Evolutionary conservation across 306 rosid species (phyloP).

Genomic region (Neltuma alba): DNA sequence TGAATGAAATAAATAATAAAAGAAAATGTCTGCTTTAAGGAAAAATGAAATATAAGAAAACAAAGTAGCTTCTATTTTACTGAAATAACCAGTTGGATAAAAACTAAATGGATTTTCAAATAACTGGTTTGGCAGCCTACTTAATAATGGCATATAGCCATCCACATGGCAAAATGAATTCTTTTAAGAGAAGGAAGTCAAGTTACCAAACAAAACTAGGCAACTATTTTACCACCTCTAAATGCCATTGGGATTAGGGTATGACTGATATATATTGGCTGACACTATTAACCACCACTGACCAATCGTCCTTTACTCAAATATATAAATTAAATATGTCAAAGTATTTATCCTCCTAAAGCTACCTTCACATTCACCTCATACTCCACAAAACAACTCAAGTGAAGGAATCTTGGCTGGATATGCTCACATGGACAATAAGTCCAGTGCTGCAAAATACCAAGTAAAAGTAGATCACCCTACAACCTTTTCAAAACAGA

Average conservation of each 20-base stretch:
- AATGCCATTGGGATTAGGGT: not conserved
- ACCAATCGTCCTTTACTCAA: not conserved
- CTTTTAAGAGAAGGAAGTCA: not conserved
- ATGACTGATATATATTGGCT: not conserved
- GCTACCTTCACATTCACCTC: no score
- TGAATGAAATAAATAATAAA: not conserved
- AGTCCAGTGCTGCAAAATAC: not conserved
- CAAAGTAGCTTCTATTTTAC: constrained; percentile 10
- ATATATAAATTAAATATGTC: not conserved
- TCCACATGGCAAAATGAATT: not conserved
- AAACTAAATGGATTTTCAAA: constrained; percentile 7
- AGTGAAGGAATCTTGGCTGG: not conserved
- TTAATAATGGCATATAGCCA: not conserved
- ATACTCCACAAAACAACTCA: not conserved
- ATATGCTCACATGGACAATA: not conserved
- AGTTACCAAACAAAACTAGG: not conserved
- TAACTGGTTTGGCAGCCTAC: not conserved
- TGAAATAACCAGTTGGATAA: not conserved
- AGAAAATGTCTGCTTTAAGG: not conserved
- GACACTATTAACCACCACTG: not conserved
- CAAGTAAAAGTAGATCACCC: not conserved
- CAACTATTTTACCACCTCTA: not conserved
- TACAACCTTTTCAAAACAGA: not conserved
- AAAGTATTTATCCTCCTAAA: not conserved
- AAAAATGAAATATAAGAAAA: not conserved